Evolutionary conservation across 257 asterid species (phyloP).

Genomic region (Paraleonurus japonicus): DNA sequence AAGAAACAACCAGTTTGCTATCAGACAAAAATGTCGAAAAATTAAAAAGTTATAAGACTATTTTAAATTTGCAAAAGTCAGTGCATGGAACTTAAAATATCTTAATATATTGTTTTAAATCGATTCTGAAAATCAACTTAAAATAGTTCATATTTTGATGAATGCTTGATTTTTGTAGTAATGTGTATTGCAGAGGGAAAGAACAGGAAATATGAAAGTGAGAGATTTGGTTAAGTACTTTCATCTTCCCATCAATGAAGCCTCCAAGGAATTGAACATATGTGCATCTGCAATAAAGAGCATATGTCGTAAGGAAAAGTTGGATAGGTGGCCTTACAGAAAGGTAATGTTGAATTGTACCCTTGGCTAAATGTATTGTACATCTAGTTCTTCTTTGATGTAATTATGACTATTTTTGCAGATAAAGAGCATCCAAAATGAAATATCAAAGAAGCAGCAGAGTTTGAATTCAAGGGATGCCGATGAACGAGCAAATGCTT

Average conservation of each 20-base stretch:
- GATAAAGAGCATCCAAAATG: conserved; percentile 47
- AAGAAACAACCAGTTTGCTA: too few species aligned
- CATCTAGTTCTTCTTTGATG: neutral
- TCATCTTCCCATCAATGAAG: conserved; percentile 49
- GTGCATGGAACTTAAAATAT: too few species aligned
- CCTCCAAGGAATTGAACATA: conserved; percentile 41
- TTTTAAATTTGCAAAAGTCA: too few species aligned
- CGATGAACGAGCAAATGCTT: conserved; percentile 27
- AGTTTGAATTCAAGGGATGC: conserved; percentile 28
- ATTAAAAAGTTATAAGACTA: neutral
- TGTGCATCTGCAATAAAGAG: conserved; percentile 68
- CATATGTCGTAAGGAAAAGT: conserved; percentile 58
- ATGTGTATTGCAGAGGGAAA: conserved; percentile 65
- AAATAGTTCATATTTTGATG: neutral
- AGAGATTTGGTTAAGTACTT: conserved; percentile 45
- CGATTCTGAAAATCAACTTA: too few species aligned
- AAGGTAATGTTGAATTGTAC: conserved; percentile 33
- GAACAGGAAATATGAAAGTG: conserved; percentile 48
- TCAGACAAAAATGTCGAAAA: too few species aligned
- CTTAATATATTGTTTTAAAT: too few species aligned
- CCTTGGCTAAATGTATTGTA: neutral
- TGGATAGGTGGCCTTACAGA: conserved; percentile 66
- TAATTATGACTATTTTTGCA: conserved; percentile 10
- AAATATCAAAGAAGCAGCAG: conserved; percentile 28
- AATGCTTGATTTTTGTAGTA: neutral